Conservation (phyloP, 805 yeast genomes). For the Myxozyma neglecta region DNA sequence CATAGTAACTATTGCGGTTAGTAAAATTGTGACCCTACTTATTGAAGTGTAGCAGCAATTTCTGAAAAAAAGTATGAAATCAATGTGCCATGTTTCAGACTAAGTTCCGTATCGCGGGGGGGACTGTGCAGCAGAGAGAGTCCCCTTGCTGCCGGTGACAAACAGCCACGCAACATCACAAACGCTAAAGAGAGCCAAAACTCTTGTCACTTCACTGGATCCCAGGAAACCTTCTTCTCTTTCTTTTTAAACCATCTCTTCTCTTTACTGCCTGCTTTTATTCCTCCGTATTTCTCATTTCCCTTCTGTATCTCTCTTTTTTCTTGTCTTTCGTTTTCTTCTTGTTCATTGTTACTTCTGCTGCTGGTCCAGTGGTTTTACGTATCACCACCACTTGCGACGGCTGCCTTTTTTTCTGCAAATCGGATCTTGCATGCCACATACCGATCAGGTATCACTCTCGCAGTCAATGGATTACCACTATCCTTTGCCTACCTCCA, state of each 20-base stretch:
- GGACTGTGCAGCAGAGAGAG: neutral
- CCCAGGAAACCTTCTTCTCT: no score
- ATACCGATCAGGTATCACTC: neutral
- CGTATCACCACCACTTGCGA: neutral
- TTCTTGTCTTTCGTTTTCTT: constrained; percentile 1
- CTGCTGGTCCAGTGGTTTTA: neutral
- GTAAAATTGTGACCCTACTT: no score
- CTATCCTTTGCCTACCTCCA: neutral
- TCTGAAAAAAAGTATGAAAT: no score
- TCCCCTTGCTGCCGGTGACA: constrained; percentile 1
- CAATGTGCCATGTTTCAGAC: neutral
- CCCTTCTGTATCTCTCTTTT: neutral
- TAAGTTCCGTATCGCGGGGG: neutral
- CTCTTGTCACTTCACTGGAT: neutral
- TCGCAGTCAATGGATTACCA: neutral
- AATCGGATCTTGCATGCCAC: neutral
- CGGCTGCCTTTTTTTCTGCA: neutral
- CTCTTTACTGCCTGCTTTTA: neutral
- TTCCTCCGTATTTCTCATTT: neutral
- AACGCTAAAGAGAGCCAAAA: neutral
- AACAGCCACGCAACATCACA: neutral
- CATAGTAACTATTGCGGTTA: no score
- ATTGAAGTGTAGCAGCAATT: no score
- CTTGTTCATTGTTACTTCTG: neutral
- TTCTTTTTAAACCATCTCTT: neutral